These are phyloP conservation scores for Piedraia hortae DNA, from an alignment of 2,329 filamentous ascomycete species.

Conservation along the genomic window DNA sequence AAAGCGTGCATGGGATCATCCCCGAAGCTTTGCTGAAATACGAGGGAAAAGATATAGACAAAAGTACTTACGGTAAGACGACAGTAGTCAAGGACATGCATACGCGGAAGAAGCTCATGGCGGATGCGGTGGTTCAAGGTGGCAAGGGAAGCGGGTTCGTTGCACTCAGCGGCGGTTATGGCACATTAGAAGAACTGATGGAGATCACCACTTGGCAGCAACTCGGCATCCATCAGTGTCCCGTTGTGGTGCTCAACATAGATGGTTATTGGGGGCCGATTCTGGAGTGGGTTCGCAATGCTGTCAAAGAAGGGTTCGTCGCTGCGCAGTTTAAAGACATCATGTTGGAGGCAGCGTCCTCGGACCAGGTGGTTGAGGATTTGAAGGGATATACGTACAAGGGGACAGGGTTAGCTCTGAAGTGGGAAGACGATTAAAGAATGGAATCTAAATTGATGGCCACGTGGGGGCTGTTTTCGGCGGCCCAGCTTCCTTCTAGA, in stretches of 20 bases:
- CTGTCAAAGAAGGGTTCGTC: conserved; percentile 54
- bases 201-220: conserved; percentile 83
- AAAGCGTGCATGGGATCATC: conserved; percentile 77
- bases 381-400: conserved; percentile 52
- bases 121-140: conserved; percentile 53
- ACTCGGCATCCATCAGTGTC: conserved; percentile 61
- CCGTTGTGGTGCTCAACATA: conserved; percentile 62
- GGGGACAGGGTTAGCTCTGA: conserved; percentile 46
- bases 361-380: conserved; percentile 42
- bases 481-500: too few species aligned
- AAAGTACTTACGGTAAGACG: conserved; percentile 46
- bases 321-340: conserved; percentile 42
- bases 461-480: neutral
- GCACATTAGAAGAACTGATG: conserved; percentile 87
- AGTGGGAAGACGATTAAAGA: conserved; percentile 41
- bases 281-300: conserved; percentile 50
- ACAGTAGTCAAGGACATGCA: conserved; percentile 92
- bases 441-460: neutral
- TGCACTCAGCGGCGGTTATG: conserved; percentile 67
- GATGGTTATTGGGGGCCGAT: conserved; percentile 82
- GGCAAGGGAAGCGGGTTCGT: conserved; percentile 72
- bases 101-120: conserved; percentile 84
- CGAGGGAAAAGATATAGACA: conserved; percentile 39
- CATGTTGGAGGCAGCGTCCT: conserved; percentile 43
- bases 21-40: conserved; percentile 57